Conservation (phyloP, 371 early-diverging fungal species). For the Rhizopus stolonifer region DNA sequence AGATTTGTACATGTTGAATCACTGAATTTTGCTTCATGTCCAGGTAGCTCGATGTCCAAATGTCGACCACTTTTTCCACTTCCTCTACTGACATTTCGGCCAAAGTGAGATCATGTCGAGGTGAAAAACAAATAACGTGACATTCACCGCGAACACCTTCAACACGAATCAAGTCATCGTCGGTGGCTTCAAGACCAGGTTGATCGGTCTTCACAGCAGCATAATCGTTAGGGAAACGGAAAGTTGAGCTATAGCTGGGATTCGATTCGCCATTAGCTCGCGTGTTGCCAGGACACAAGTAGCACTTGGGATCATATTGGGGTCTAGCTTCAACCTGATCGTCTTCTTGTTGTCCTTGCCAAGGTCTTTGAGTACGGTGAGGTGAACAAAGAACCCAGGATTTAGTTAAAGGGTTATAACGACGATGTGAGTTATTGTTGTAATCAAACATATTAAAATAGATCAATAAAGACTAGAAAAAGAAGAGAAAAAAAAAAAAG, state of each 20-base stretch:
- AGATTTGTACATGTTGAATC: slow-evolving; percentile 82
- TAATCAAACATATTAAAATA: slow-evolving; percentile 50
- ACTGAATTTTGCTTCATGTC: slow-evolving; percentile 40
- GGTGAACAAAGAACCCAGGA: slow-evolving; percentile 94
- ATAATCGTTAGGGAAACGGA: slow-evolving; percentile 87
- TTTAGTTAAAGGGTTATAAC: slow-evolving; percentile 86
- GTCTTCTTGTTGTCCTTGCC: slow-evolving; percentile 81
- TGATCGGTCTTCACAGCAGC: slow-evolving; percentile 77
- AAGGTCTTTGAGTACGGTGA: slow-evolving; percentile 92
- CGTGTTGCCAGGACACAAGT: slow-evolving; percentile 83
- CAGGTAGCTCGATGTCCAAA: slow-evolving; percentile 69
- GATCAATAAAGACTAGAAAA: too few relatives aligned
- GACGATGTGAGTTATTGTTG: slow-evolving; percentile 73
- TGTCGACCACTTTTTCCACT: slow-evolving; percentile 65
- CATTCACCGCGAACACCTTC: slow-evolving; percentile 80
- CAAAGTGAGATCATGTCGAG: slow-evolving; percentile 84
- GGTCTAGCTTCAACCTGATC: slow-evolving; percentile 47
- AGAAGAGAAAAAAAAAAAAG: neutral
- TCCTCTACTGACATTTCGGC: slow-evolving; percentile 76
- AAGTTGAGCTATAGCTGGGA: slow-evolving; percentile 74
- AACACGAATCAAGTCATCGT: slow-evolving; percentile 57
- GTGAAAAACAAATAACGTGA: slow-evolving; percentile 89
- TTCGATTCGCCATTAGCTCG: slow-evolving; percentile 77
- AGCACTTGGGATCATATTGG: slow-evolving; percentile 78
- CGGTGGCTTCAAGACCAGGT: slow-evolving; percentile 38